Base-by-base conservation (phyloP, 2,329 filamentous ascomycete genomes). In the Zymoseptoria pseudotritici region DNA sequence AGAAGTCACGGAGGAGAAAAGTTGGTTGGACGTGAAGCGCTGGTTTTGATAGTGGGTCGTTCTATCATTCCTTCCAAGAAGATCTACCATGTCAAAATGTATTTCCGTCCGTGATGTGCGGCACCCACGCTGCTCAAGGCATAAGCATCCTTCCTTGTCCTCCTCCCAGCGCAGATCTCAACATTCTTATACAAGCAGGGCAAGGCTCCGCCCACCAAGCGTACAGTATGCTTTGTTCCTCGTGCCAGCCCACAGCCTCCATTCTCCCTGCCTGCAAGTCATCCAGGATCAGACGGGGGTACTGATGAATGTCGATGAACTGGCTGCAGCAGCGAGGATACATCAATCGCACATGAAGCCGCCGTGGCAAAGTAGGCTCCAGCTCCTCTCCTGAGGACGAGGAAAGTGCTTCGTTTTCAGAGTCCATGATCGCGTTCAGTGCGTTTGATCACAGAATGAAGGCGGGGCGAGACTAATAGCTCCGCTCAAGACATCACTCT, bases 191-290 rank as follows among this genome's bases (percentile, higher is more conserved):
- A 22, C 59, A 61, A 10, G 56, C 21, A 46, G 52, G 53, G 29
- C 59, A 61, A 20, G 59, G 56, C 29, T 53, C 49, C 19, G 24
- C 31, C 22, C 49, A 49, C 17, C 56, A 56, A 49, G 59, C 59
- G 29, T 58, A 61, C 5, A 61, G 55, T 20, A 58, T 53, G 7
- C 53, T 49, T 36, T 52, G 58, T 11, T 53, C 50, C 52, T 63
- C 57, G 31, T 63, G 54, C 58, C 61, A 63, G 46, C 61, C 61
- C 50, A 63, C 26, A 21, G 54, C 53, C 20, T 61, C 61, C 53
- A 63, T 59, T 11, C 55, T 46, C 11, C 59, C 61, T 11, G 8
- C 46, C 52, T 31, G 22, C 26, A 63, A 56, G 13, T 63, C 59
- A 19, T 61, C 42, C 4, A 58, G 49, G 29, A 63, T 53, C 29